Percentiles rank a stretch among this genome's conserved stretches.
These are phyloP conservation scores for Populus hybrid DNA, from an alignment of 441 rosid genomes.

Conservation along the genomic window DNA sequence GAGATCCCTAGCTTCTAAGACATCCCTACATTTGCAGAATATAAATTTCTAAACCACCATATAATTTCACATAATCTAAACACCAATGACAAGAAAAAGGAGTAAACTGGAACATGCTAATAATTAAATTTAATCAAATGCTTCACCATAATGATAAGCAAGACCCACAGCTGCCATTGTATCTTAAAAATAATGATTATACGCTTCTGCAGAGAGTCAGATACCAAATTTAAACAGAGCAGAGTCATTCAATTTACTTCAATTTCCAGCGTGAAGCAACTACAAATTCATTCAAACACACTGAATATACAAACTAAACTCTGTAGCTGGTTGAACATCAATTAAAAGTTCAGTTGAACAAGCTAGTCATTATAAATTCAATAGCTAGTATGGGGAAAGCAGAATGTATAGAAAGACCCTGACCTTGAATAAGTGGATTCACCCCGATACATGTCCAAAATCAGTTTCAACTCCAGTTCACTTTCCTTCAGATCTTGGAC, in stretches of 20 bases:
- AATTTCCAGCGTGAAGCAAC: neutral
- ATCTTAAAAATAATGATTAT: neutral
- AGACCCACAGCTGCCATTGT: neutral
- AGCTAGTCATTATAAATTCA: too few species aligned
- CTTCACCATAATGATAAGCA: neutral
- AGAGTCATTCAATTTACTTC: neutral
- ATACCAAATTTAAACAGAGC: neutral
- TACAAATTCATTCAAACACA: neutral
- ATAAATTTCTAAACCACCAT: constrained; percentile 14
- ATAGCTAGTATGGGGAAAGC: neutral
- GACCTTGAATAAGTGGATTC: constrained; percentile 81
- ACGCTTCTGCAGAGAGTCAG: neutral
- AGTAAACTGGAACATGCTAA: neutral
- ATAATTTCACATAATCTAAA: constrained; percentile 4
- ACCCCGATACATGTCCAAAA: constrained; percentile 82
- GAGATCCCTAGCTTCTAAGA: constrained; percentile 66
- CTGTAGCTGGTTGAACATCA: neutral
- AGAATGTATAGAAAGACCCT: constrained; percentile 8
- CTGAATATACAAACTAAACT: neutral
- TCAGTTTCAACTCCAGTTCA: constrained; percentile 71
- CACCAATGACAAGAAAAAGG: constrained; percentile 4
- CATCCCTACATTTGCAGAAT: constrained; percentile 52
- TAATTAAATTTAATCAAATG: neutral
- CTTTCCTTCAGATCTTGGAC: constrained; percentile 66
- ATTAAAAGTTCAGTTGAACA: neutral